phyloP scores from a whole-genome alignment of 1,284 basidiomycete species.

The Cryptococcus hybrid region DNA sequence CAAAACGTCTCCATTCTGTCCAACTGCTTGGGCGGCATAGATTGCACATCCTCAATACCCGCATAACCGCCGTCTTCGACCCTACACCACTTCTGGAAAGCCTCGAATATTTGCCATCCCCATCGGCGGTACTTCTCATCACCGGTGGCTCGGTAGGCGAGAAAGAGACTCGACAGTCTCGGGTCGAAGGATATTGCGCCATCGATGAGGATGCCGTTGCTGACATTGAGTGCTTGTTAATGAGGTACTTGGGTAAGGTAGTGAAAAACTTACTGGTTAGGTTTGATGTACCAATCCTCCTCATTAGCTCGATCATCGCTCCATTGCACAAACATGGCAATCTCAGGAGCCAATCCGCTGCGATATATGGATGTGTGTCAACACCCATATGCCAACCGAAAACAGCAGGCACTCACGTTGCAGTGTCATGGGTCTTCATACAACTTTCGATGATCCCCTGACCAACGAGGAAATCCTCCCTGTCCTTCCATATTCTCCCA shows the following conservation, averaged over 20 bases:
- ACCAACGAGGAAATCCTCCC: slow-evolving; percentile 78
- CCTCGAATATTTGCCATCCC: slow-evolving; percentile 88
- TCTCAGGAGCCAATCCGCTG: slow-evolving; percentile 79
- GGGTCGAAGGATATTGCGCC: slow-evolving; percentile 84
- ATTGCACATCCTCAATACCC: slow-evolving; percentile 78
- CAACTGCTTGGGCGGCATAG: slow-evolving; percentile 61
- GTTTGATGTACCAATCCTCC: slow-evolving; percentile 84
- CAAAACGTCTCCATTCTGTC: slow-evolving; percentile 97
- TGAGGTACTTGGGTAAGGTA: neutral
- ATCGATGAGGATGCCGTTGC: neutral
- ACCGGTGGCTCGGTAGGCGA: slow-evolving; percentile 80
- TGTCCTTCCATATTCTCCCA: slow-evolving; percentile 56
- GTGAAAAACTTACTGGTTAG: slow-evolving; percentile 2
- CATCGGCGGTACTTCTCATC: slow-evolving; percentile 74
- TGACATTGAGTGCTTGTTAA: neutral
- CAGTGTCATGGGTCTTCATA: slow-evolving; percentile 79
- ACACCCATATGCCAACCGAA: slow-evolving; percentile 36
- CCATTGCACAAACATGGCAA: slow-evolving; percentile 68
- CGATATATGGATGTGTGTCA: neutral
- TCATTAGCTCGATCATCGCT: slow-evolving; percentile 49
- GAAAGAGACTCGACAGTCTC: slow-evolving; percentile 81
- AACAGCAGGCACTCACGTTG: slow-evolving; percentile 57
- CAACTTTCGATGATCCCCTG: slow-evolving; percentile 81
- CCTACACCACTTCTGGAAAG: slow-evolving; percentile 77
- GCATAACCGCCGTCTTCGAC: slow-evolving; percentile 78